Percentiles rank a stretch among this genome's conserved stretches.
Evolutionary conservation across 1,139 yeast species (phyloP).

Genomic region (Yamadazyma kanchanaburiensis): DNA sequence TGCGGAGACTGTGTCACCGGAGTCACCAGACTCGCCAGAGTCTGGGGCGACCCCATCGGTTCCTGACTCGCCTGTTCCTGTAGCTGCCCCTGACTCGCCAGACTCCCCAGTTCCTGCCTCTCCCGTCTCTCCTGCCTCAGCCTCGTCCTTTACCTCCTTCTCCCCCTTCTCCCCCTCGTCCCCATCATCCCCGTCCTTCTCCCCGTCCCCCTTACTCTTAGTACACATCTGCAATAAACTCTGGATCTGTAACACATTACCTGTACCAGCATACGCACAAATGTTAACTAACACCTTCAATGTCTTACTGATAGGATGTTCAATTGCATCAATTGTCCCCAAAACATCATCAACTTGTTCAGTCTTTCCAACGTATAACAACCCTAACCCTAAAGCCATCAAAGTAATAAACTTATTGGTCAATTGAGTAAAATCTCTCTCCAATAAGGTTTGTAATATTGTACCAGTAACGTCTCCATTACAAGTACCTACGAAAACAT

Average conservation of each 20-base stretch:
- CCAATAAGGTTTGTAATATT: constrained; percentile 84
- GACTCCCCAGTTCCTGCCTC: constrained; percentile 11
- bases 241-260: constrained; percentile 94
- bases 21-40: constrained; percentile 5
- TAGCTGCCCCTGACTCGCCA: constrained; percentile 7
- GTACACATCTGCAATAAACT: constrained; percentile 86
- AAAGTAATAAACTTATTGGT: constrained; percentile 86
- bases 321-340: constrained; percentile 93
- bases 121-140: constrained; percentile 23
- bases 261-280: constrained; percentile 97
- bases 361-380: constrained; percentile 89
- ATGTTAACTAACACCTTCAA: constrained; percentile 87
- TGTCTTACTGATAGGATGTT: constrained; percentile 88
- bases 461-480: constrained; percentile 92
- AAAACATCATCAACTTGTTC: constrained; percentile 94
- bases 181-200: constrained; percentile 18
- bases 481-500: constrained; percentile 92
- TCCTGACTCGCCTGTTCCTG: constrained; percentile 8
- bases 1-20: constrained; percentile 13
- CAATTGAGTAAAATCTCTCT: constrained; percentile 74
- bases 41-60: constrained; percentile 3
- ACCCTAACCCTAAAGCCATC: constrained; percentile 88
- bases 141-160: constrained; percentile 12
- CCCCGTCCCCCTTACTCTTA: constrained; percentile 43
- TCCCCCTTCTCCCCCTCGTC: constrained; percentile 24